These are phyloP conservation scores for Nemania diffusa DNA, from an alignment of 2,329 filamentous ascomycete genomes.

Conservation along the genomic window DNA sequence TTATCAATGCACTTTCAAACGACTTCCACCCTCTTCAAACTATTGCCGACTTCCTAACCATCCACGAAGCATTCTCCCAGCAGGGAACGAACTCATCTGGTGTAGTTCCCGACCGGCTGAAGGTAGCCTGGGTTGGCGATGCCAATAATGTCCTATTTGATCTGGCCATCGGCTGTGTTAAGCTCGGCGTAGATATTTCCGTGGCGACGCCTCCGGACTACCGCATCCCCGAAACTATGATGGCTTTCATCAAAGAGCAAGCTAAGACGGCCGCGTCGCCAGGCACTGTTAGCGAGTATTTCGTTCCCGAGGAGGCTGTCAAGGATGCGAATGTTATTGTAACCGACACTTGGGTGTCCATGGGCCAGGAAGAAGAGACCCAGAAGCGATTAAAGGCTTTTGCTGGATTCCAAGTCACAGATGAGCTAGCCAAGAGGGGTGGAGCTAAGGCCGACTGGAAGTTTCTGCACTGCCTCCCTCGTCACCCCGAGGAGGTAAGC, in stretches of 20 bases:
- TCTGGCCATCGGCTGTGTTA: conserved; percentile 85
- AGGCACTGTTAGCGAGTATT: conserved; percentile 79
- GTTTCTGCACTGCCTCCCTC: conserved; percentile 98
- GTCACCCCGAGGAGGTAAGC: conserved; percentile 90
- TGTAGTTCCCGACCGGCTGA: conserved; percentile 82
- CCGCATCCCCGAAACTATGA: conserved; percentile 80
- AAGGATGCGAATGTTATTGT: conserved; percentile 89
- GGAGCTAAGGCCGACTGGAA: conserved; percentile 91
- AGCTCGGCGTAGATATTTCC: conserved; percentile 85
- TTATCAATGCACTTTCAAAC: conserved; percentile 89
- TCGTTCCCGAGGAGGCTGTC: conserved; percentile 83
- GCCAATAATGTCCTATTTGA: conserved; percentile 98
- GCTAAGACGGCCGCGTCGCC: conserved; percentile 65
- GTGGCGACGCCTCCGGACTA: conserved; percentile 90
- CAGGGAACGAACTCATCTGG: conserved; percentile 51
- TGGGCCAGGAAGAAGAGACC: conserved; percentile 93
- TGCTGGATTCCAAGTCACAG: conserved; percentile 89
- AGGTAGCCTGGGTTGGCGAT: conserved; percentile 95
- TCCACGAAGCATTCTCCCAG: conserved; percentile 77
- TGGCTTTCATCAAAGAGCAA: conserved; percentile 74
- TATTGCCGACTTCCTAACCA: conserved; percentile 92
- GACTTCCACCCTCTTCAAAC: conserved; percentile 94
- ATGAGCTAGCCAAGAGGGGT: conserved; percentile 82
- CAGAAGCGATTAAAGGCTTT: conserved; percentile 83
- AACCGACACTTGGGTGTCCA: conserved; percentile 98